Evolutionary conservation across 805 yeast genomes (phyloP).

Genomic region (Grigorovia transvaalensis): DNA sequence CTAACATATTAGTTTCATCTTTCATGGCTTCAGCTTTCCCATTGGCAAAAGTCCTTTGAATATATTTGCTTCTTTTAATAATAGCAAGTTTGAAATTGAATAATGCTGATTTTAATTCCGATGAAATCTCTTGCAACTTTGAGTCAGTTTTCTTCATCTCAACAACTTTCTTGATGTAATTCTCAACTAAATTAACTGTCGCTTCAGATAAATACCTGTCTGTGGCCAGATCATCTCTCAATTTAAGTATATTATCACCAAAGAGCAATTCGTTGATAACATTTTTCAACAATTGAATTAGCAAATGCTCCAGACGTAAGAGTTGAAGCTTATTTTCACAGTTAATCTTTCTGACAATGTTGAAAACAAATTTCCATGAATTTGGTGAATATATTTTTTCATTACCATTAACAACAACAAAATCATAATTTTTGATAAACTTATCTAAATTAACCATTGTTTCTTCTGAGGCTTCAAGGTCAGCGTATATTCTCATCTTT

Average conservation of each 20-base stretch:
- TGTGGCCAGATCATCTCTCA: not conserved
- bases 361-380: conserved; percentile 20
- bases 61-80: not conserved
- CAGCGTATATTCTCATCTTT: conserved; percentile 9
- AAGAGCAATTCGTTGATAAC: not conserved
- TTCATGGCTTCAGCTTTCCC: not conserved
- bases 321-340: not conserved
- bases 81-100: not conserved
- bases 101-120: not conserved
- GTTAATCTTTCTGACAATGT: not conserved
- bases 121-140: not conserved
- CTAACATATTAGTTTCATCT: not conserved
- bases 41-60: not conserved
- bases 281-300: not conserved
- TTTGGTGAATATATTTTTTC: conserved; percentile 9
- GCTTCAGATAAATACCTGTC: not conserved
- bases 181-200: not conserved
- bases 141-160: not conserved
- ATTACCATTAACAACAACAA: not conserved
- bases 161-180: not conserved
- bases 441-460: conserved; percentile 8
- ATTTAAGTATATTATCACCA: not conserved
- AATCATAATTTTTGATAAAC: conserved; percentile 7
- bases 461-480: conserved; percentile 5
- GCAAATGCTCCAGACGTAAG: not conserved